phyloP scores from a whole-genome alignment of 495 filamentous ascomycete genomes.

The Extremus antarcticus region DNA sequence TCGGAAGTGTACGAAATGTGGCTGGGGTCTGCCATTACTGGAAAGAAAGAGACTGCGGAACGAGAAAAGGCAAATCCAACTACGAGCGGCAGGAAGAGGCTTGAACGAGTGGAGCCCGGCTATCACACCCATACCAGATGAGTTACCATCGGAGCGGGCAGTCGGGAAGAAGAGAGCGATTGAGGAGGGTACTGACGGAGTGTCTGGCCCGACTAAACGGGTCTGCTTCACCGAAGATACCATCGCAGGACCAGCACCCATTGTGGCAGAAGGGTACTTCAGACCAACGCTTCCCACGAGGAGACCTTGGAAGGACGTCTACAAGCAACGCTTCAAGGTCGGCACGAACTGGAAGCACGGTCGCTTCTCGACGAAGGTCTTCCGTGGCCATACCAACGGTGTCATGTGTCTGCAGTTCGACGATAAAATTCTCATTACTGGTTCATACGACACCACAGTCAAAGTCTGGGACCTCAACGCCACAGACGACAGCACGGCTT shows the following conservation, averaged over 20 bases:
- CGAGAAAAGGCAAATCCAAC: conserved; percentile 73
- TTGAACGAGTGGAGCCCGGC: conserved; percentile 45
- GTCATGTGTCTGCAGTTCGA: conserved; percentile 96
- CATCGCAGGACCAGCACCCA: conserved; percentile 32
- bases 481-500: conserved; percentile 46
- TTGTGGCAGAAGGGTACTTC: conserved; percentile 22
- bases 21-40: conserved; percentile 83
- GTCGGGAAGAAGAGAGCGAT: conserved; percentile 2
- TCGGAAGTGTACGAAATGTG: conserved; percentile 91
- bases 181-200: background rate
- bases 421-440: conserved; percentile 81
- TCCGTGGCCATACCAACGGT: conserved; percentile 85
- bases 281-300: conserved; percentile 23
- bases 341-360: conserved; percentile 96
- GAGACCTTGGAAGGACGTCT: conserved; percentile 86
- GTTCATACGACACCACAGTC: conserved; percentile 88
- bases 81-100: conserved; percentile 48
- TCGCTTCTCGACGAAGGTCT: conserved; percentile 65
- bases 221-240: background rate
- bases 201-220: conserved; percentile 8
- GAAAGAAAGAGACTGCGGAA: conserved; percentile 81
- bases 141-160: background rate
- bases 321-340: conserved; percentile 78
- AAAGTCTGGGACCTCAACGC: conserved; percentile 94
- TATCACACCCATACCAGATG: conserved; percentile 38